phyloP scores from a whole-genome alignment of 345 rosid genomes.

The Psidium guajava region DNA sequence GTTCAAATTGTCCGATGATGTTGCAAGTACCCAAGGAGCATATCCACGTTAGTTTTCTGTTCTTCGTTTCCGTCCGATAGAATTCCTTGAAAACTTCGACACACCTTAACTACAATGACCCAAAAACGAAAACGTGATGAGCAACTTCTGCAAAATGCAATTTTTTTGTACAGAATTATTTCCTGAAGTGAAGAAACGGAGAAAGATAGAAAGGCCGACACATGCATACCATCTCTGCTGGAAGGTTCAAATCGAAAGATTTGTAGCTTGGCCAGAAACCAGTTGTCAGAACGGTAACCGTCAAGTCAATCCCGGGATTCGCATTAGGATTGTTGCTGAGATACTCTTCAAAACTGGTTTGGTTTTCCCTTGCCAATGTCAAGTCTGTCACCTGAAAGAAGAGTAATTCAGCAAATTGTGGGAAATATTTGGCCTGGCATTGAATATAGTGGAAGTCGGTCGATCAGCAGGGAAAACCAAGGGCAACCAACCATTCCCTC shows the following conservation, averaged over 20 bases:
- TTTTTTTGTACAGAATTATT: not conserved
- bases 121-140: not conserved
- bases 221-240: slow-evolving; percentile 49
- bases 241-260: slow-evolving; percentile 68
- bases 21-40: slow-evolving; percentile 51
- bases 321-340: slow-evolving; percentile 35
- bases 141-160: not conserved
- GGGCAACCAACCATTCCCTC: slow-evolving; percentile 48
- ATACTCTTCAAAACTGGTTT: slow-evolving; percentile 58
- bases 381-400: slow-evolving; percentile 58
- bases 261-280: slow-evolving; percentile 95
- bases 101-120: slow-evolving; percentile 28
- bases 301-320: slow-evolving; percentile 65
- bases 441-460: too few relatives aligned
- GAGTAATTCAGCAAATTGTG: too few relatives aligned
- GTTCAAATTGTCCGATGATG: slow-evolving; percentile 47
- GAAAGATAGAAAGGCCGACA: not conserved
- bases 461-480: too few relatives aligned
- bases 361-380: slow-evolving; percentile 81
- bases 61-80: slow-evolving; percentile 37
- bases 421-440: too few relatives aligned
- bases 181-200: not conserved
- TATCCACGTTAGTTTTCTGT: slow-evolving; percentile 55
- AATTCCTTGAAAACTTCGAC: slow-evolving; percentile 52
- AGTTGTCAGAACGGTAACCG: slow-evolving; percentile 79